phyloP scores from a whole-genome alignment of 495 filamentous ascomycete genomes.

The Lentithecium fluviatile region DNA sequence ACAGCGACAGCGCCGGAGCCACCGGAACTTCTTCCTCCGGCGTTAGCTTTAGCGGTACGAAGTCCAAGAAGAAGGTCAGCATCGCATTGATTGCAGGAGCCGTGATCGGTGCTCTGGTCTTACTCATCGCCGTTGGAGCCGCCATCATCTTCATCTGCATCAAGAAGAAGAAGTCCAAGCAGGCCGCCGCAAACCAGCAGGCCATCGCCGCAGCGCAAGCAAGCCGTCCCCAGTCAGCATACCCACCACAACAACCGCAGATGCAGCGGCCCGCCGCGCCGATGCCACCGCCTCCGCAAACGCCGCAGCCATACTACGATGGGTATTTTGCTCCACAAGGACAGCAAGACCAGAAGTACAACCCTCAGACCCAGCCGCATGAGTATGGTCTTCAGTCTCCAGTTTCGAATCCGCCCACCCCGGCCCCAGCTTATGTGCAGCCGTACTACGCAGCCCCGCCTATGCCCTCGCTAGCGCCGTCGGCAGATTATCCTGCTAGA shows the following conservation, averaged over 20 bases:
- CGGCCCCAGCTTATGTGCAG: slow-evolving; percentile 26
- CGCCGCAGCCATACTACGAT: slow-evolving; percentile 11
- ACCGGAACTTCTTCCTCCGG: neutral
- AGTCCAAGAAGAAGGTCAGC: slow-evolving; percentile 8
- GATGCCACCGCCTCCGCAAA: slow-evolving; percentile 10
- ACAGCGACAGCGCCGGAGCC: neutral
- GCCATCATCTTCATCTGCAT: slow-evolving; percentile 27
- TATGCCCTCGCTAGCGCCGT: slow-evolving; percentile 19
- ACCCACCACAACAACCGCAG: slow-evolving; percentile 3
- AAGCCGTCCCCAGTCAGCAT: slow-evolving; percentile 19
- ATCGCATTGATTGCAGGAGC: slow-evolving; percentile 19
- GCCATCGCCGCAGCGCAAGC: slow-evolving; percentile 22
- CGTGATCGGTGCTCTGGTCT: slow-evolving; percentile 18
- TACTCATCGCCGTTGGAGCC: slow-evolving; percentile 13
- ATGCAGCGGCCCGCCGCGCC: neutral
- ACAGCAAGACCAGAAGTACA: slow-evolving; percentile 22
- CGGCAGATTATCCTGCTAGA: slow-evolving; percentile 2
- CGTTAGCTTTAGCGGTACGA: neutral
- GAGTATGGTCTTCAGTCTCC: slow-evolving; percentile 10
- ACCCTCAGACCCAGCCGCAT: slow-evolving; percentile 9
- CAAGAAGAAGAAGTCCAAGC: slow-evolving; percentile 23
- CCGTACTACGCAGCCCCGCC: slow-evolving; percentile 24
- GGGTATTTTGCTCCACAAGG: slow-evolving; percentile 17
- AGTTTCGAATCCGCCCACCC: slow-evolving; percentile 26
- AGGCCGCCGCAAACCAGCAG: slow-evolving; percentile 18